A percentile compares a stretch with the other conserved stretches of the same genome.
phyloP scores from a whole-genome alignment of 2,329 filamentous ascomycete species.

The Penicillium sp. region DNA sequence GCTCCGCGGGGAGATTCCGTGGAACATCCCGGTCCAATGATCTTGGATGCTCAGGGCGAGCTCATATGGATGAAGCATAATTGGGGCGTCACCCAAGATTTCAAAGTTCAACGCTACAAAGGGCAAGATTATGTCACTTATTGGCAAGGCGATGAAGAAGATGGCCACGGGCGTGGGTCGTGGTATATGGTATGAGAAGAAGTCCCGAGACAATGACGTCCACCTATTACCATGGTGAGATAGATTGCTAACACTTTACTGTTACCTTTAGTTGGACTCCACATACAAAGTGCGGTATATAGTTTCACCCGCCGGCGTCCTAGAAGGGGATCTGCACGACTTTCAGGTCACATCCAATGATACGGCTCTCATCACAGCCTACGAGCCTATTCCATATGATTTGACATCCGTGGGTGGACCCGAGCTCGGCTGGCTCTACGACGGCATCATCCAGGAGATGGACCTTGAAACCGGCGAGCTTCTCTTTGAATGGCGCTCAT shows the following conservation, averaged over 20 bases:
- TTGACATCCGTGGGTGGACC: slow-evolving; percentile 45
- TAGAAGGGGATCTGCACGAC: slow-evolving; percentile 48
- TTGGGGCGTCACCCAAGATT: slow-evolving; percentile 49
- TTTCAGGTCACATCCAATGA: slow-evolving; percentile 47
- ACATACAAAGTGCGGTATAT: slow-evolving; percentile 35
- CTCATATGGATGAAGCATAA: slow-evolving; percentile 37
- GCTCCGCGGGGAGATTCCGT: slow-evolving; percentile 38
- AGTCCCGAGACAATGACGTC: neutral
- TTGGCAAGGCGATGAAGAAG: slow-evolving; percentile 53
- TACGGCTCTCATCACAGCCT: slow-evolving; percentile 49
- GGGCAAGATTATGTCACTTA: slow-evolving; percentile 53
- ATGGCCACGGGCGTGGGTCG: slow-evolving; percentile 46
- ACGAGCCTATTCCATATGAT: slow-evolving; percentile 45
- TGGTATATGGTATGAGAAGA: slow-evolving; percentile 41
- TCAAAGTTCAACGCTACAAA: slow-evolving; percentile 51
- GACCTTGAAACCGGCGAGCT: slow-evolving; percentile 48
- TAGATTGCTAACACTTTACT: slow-evolving; percentile 4
- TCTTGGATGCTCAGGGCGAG: slow-evolving; percentile 37
- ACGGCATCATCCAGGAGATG: slow-evolving; percentile 51
- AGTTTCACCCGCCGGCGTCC: slow-evolving; percentile 24
- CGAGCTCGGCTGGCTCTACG: slow-evolving; percentile 45
- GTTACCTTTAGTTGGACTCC: slow-evolving; percentile 27
- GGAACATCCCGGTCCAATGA: slow-evolving; percentile 44
- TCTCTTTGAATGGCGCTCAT: slow-evolving; percentile 52
- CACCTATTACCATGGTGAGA: too few relatives aligned